Conservation (phyloP, 257 asterid genomes). For the Avicennia marina region DNA sequence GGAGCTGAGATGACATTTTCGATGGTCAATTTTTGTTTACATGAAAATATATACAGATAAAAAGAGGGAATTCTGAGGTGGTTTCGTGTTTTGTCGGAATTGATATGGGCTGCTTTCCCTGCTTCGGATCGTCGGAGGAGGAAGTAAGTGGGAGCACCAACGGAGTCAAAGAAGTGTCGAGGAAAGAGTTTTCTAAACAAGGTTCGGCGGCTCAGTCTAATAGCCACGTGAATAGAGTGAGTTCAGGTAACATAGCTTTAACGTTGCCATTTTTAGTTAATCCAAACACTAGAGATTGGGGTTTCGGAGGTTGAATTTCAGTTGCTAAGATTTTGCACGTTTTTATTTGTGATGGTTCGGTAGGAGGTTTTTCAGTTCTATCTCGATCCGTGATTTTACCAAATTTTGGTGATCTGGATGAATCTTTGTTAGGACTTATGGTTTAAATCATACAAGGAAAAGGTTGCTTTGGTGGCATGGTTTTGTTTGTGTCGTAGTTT, state of each 20-base stretch:
- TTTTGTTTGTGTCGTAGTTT: too few species aligned
- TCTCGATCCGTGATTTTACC: too few species aligned
- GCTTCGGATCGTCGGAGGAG: slow-evolving; percentile 11
- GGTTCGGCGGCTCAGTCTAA: slow-evolving; percentile 7
- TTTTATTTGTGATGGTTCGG: too few species aligned
- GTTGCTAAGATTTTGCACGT: too few species aligned
- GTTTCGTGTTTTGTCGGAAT: not conserved
- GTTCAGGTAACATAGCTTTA: not conserved
- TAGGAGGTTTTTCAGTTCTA: too few species aligned
- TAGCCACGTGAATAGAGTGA: not conserved
- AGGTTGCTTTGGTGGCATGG: too few species aligned
- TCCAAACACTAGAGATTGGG: not conserved
- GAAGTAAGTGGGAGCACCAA: not conserved
- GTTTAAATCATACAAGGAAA: too few species aligned
- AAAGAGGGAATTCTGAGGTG: not conserved
- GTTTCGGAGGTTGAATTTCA: not conserved
- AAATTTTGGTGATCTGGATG: too few species aligned
- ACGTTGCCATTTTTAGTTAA: not conserved
- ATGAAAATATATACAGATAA: not conserved
- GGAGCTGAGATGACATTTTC: not conserved
- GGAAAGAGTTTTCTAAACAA: not conserved
- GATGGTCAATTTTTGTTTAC: not conserved
- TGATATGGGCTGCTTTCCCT: slow-evolving; percentile 12
- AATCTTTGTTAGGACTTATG: too few species aligned
- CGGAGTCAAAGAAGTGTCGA: not conserved